A percentile compares a stretch with the other conserved stretches of the same genome.
Conservation (phyloP, 2,329 filamentous ascomycete genomes). For the Exophiala alcalophila region DNA sequence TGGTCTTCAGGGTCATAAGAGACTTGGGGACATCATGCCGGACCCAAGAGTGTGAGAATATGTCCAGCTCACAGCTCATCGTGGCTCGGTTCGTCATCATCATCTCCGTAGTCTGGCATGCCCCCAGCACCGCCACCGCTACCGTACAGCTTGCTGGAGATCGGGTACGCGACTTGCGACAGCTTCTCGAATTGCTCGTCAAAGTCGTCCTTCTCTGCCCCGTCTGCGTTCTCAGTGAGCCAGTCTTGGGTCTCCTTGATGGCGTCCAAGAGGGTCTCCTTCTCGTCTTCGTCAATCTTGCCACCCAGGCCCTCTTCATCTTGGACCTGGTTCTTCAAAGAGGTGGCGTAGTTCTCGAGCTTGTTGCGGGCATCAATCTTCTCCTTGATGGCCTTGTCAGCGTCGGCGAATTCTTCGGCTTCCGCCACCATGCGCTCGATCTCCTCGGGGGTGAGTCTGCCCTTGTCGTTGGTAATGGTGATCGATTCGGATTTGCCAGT, state of each 20-base stretch:
- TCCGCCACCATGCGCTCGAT: conserved; percentile 99
- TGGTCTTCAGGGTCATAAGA: no score
- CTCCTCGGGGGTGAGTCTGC: conserved; percentile 90
- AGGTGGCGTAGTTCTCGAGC: conserved; percentile 99
- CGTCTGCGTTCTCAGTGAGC: conserved; percentile 90
- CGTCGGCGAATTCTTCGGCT: conserved; percentile 97
- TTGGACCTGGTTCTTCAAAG: conserved; percentile 97
- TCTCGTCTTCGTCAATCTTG: conserved; percentile 98
- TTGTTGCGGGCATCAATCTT: conserved; percentile 95
- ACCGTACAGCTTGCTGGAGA: conserved; percentile 95
- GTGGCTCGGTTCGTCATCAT: conserved; percentile 65
- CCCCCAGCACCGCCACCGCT: conserved; percentile 64
- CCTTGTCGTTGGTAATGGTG: conserved; percentile 99
- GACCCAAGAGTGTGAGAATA: conserved; percentile 4
- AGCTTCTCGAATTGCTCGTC: conserved; percentile 99
- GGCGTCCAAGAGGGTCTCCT: conserved; percentile 91
- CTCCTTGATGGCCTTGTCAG: conserved; percentile 96
- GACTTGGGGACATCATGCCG: conserved; percentile 1
- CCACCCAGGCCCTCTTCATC: conserved; percentile 94
- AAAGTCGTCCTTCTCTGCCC: conserved; percentile 87
- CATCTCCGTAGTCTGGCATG: conserved; percentile 56
- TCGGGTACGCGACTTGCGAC: conserved; percentile 92
- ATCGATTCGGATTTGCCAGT: conserved; percentile 97
- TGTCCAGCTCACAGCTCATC: conserved; percentile 64
- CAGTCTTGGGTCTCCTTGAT: conserved; percentile 97